Percentiles rank a stretch among this genome's conserved stretches.
phyloP scores from a whole-genome alignment of 2,329 filamentous ascomycete species.

The Elsinoe necatrix region DNA sequence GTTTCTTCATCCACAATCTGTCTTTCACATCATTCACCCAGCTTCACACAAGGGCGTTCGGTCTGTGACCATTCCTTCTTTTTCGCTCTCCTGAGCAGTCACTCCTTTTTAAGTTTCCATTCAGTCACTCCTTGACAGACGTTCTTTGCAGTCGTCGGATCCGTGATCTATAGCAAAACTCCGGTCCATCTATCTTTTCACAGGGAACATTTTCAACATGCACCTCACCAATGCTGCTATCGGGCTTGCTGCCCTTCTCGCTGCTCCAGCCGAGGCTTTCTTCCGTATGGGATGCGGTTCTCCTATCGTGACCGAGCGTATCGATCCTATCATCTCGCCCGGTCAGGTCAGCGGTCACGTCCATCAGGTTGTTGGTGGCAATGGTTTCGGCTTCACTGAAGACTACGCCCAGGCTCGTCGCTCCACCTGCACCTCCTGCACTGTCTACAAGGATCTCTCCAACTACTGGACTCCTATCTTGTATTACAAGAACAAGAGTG shows the following conservation, averaged over 20 bases:
- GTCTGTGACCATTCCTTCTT: constrained; percentile 8
- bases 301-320: constrained; percentile 51
- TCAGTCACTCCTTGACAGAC: constrained; percentile 8
- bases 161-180: constrained; percentile 1
- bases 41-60: constrained; percentile 1
- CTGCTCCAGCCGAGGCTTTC: constrained; percentile 51
- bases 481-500: constrained; percentile 58
- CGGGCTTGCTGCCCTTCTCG: constrained; percentile 26
- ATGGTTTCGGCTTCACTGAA: constrained; percentile 55
- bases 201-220: constrained; percentile 3
- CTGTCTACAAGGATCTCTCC: constrained; percentile 58
- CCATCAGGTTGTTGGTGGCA: constrained; percentile 64
- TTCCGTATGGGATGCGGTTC: constrained; percentile 58
- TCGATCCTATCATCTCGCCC: constrained; percentile 61
- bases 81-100: constrained; percentile 8
- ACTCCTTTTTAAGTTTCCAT: constrained; percentile 12
- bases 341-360: constrained; percentile 53
- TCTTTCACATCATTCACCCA: background rate
- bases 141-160: background rate
- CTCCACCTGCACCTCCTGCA: constrained; percentile 63
- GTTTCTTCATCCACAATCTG: constrained; percentile 1
- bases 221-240: constrained; percentile 15
- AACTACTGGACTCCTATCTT: constrained; percentile 71
- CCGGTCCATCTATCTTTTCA: background rate
- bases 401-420: constrained; percentile 51